Conservation (phyloP, 2,329 filamentous ascomycete genomes). For the Ophiosphaerella herpotricha region DNA sequence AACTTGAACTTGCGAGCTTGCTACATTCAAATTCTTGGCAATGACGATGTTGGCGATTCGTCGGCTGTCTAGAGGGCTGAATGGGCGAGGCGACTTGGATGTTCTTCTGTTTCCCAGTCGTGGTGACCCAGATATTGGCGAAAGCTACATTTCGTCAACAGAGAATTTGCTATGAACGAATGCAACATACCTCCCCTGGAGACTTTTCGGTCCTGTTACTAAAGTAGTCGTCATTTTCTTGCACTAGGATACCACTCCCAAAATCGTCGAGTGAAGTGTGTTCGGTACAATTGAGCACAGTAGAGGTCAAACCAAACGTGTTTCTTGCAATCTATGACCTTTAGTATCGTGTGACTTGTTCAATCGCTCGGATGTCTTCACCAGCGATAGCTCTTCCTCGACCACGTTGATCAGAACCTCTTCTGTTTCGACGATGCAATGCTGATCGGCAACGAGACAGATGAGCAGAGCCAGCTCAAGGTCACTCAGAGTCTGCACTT, state of each 20-base stretch:
- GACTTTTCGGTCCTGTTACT: conserved; percentile 10
- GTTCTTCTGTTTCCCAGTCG: conserved; percentile 26
- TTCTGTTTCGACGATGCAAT: conserved; percentile 84
- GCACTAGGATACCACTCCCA: conserved; percentile 68
- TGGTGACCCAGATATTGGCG: conserved; percentile 21
- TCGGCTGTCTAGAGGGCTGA: conserved; percentile 51
- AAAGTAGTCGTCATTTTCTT: conserved; percentile 33
- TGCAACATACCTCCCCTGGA: conserved; percentile 17
- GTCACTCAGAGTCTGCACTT: conserved; percentile 80
- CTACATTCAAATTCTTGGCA: conserved; percentile 76
- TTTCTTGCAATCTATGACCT: conserved; percentile 66
- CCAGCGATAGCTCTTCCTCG: conserved; percentile 74
- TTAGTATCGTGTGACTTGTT: not conserved
- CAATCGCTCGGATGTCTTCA: conserved; percentile 42
- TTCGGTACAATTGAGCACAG: conserved; percentile 72
- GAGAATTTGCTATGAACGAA: not conserved
- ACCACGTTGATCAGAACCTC: conserved; percentile 66
- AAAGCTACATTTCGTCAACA: conserved; percentile 20
- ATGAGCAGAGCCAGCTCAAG: conserved; percentile 85
- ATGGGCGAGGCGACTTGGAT: conserved; percentile 39
- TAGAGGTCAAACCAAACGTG: conserved; percentile 73
- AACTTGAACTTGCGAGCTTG: conserved; percentile 77
- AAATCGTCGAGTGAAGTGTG: conserved; percentile 82
- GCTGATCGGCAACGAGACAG: conserved; percentile 78
- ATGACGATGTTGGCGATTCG: conserved; percentile 82